phyloP scores from a whole-genome alignment of 108 stramenopile species.

The Cylindrotheca closterium region DNA sequence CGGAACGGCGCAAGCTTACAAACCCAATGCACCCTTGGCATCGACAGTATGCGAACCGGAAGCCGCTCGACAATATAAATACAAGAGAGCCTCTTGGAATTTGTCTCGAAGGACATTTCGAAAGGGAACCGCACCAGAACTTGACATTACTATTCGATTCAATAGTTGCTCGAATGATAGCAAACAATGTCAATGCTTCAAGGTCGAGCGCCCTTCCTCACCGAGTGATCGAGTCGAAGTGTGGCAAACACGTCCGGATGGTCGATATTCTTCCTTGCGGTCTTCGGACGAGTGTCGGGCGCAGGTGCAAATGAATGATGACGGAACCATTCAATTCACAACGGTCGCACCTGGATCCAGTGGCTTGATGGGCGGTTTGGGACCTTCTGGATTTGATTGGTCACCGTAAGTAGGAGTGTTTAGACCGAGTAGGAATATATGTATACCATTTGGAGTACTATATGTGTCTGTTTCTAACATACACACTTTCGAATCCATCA shows the following conservation, averaged over 20 bases:
- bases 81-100: constrained; percentile 46
- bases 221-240: constrained; percentile 37
- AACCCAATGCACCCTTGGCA: constrained; percentile 49
- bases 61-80: background rate
- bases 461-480: too few species aligned
- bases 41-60: constrained; percentile 11
- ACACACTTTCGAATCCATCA: too few species aligned
- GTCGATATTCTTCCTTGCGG: constrained; percentile 51
- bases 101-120: constrained; percentile 27
- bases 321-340: constrained; percentile 22
- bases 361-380: constrained; percentile 55
- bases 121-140: constrained; percentile 23
- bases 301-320: constrained; percentile 13
- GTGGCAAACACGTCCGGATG: constrained; percentile 71
- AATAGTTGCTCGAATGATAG: constrained; percentile 9
- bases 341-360: constrained; percentile 63
- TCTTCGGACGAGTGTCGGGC: constrained; percentile 59
- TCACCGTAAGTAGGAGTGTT: constrained; percentile 7
- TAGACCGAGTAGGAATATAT: too few species aligned
- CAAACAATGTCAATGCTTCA: constrained; percentile 28
- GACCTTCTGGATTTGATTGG: constrained; percentile 40
- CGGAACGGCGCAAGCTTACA: constrained; percentile 69
- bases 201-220: background rate
- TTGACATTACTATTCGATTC: constrained; percentile 26
- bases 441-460: too few species aligned